phyloP scores from a whole-genome alignment of 768 basidiomycete species.

The Leccinum fibrillosum region DNA sequence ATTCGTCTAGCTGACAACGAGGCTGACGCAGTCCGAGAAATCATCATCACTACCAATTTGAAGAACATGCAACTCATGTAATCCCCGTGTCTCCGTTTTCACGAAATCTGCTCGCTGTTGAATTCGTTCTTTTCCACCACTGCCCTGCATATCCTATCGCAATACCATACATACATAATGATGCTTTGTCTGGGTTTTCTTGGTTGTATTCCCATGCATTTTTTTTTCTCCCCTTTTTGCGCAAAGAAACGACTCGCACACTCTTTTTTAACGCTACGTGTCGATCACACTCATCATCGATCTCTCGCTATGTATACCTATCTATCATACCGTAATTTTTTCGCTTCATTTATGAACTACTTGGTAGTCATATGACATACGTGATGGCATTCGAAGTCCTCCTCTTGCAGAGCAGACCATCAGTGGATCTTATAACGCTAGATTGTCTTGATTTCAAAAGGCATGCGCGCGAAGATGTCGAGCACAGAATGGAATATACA shows the following conservation, averaged over 20 bases:
- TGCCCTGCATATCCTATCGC: slow-evolving; percentile 16
- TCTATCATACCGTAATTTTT: slow-evolving; percentile 17
- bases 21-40: slow-evolving; percentile 54
- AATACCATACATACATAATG: neutral
- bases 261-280: slow-evolving; percentile 7
- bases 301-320: slow-evolving; percentile 22
- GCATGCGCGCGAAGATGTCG: neutral
- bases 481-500: slow-evolving; percentile 13
- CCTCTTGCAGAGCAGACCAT: neutral
- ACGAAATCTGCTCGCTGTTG: slow-evolving; percentile 2
- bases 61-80: slow-evolving; percentile 46
- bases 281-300: neutral
- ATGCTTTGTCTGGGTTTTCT: slow-evolving; percentile 9
- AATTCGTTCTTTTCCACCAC: slow-evolving; percentile 5
- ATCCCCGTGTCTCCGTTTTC: slow-evolving; percentile 1
- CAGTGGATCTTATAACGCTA: neutral
- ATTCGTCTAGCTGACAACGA: slow-evolving; percentile 1
- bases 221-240: neutral
- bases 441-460: neutral
- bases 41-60: slow-evolving; percentile 65
- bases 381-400: neutral
- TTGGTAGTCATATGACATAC: neutral
- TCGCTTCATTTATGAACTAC: slow-evolving; percentile 2
- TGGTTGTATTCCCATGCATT: slow-evolving; percentile 14
- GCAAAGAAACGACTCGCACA: slow-evolving; percentile 11